Evolutionary conservation across 306 rosid genomes (phyloP), one percentile per base, ranked within the genome.

Genomic region (Ochetophila trinervis): DNA sequence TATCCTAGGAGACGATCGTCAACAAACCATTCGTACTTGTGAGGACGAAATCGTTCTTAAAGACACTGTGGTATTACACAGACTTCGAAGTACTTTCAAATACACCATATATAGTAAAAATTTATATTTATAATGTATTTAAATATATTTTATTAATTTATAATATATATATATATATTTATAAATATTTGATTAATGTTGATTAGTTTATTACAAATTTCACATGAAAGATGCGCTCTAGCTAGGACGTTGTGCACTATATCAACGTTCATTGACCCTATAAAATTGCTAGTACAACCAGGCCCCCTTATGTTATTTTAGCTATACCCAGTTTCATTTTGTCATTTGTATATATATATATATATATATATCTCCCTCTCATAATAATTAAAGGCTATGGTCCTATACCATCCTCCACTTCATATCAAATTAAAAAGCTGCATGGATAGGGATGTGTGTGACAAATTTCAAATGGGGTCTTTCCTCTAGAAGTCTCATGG

Each of bases 371-470:
- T 15, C 19, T 15, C 8, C 62, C 66, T 27, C 32, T 27, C 22
- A 49, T 16, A 50, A 17, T 8, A 50, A 50, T 50, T 16, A 50
- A 16, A 50, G 10, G 21, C 21, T 50, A 19, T 50, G 4, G 54
- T 6, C 54, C 8, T 16, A 50, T 4, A 0, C 54, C 30, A 1
- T 24, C 67, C 51, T 54, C 58, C 58, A 4, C 8, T 24, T n/a
- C 53, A n/a, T 40, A 51, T 40, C 34, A 50, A 36, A 49, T 15
- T 23, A 62, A 4, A 61, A 70, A 60, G 62, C 56, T 74, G 63
- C 62, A 61, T 72, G 47, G 61, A 37, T 56, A 18, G 70, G 69
- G 66, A 65, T 70, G 51, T 69, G 65, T 66, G 70, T 52, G 47
- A 80, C 22, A 27, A 68, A 30, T 55, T 63, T 74, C 66, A 40